A percentile compares a stretch with the other conserved stretches of the same genome.
phyloP scores from a whole-genome alignment of 345 rosid genomes.

The Hevea brasiliensis region DNA sequence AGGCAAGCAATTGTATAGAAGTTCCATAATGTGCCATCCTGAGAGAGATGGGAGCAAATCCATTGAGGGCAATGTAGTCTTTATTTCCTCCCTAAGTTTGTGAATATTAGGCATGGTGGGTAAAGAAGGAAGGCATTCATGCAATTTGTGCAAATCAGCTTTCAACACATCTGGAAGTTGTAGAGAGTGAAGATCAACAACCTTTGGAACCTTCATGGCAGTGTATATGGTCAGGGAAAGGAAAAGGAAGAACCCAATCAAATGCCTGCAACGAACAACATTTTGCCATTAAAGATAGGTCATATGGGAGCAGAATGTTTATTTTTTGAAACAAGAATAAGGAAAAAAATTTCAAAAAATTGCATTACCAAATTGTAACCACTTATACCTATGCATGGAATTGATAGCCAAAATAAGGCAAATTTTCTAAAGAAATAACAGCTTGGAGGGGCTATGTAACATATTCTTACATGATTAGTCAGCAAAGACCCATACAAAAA shows the following conservation, averaged over 20 bases:
- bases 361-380: not conserved
- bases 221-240: slow-evolving; percentile 85
- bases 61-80: slow-evolving; percentile 43
- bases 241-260: slow-evolving; percentile 97
- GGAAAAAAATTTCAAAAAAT: not conserved
- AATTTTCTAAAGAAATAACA: not conserved
- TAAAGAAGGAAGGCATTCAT: slow-evolving; percentile 64
- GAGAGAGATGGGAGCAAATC: slow-evolving; percentile 44
- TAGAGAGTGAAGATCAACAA: slow-evolving; percentile 75
- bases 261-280: slow-evolving; percentile 61
- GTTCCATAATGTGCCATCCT: slow-evolving; percentile 74
- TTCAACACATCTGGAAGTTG: slow-evolving; percentile 67
- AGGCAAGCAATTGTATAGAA: slow-evolving; percentile 83
- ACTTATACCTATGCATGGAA: not conserved
- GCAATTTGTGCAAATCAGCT: slow-evolving; percentile 78
- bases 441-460: not conserved
- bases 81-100: slow-evolving; percentile 47
- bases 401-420: not conserved
- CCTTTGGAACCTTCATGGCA: slow-evolving; percentile 73
- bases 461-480: not conserved
- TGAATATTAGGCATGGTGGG: slow-evolving; percentile 59
- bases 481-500: no score
- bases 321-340: slow-evolving; percentile 4
- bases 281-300: not conserved
- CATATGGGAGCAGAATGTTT: not conserved